Conservation (phyloP, 139 green algal genomes). For the Mesotaenium endlicherianum region DNA sequence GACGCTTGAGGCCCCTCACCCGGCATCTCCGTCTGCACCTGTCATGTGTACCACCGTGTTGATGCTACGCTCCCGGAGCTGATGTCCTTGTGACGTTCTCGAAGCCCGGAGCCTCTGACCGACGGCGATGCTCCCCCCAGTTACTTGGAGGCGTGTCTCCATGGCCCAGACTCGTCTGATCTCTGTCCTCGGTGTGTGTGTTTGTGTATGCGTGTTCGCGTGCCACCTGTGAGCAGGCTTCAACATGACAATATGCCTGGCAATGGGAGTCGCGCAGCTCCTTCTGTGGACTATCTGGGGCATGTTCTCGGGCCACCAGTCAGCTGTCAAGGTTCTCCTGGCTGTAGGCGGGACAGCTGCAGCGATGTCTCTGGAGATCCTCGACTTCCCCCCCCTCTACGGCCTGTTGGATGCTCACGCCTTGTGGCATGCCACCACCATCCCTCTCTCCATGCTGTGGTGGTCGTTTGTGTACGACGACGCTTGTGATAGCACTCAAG, state of each 20-base stretch:
- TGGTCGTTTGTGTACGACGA: slow-evolving; percentile 69
- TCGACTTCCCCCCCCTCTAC: slow-evolving; percentile 78
- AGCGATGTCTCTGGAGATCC: slow-evolving; percentile 73
- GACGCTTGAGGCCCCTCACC: too few relatives aligned
- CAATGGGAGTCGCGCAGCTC: slow-evolving; percentile 57
- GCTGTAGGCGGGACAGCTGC: slow-evolving; percentile 48
- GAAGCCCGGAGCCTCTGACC: too few relatives aligned
- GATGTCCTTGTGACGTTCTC: too few relatives aligned
- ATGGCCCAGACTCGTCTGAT: too few relatives aligned
- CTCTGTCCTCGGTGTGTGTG: too few relatives aligned
- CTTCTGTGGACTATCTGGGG: slow-evolving; percentile 26
- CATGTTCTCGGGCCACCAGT: neutral
- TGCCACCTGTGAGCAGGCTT: slow-evolving; percentile 49
- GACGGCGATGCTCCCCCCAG: too few relatives aligned
- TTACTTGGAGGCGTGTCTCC: too few relatives aligned
- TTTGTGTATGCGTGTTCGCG: too few relatives aligned
- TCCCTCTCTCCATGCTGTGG: slow-evolving; percentile 70
- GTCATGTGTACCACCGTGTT: too few relatives aligned
- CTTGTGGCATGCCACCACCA: slow-evolving; percentile 77
- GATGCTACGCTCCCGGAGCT: too few relatives aligned
- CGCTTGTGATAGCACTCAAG: neutral
- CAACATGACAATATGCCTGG: slow-evolving; percentile 77
- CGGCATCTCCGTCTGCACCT: too few relatives aligned
- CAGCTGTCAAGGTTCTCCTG: neutral
- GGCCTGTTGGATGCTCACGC: slow-evolving; percentile 77